These are phyloP conservation scores for Nakaseomyces sp. DNA, from an alignment of 1,139 yeast species.

Conservation along the genomic window DNA sequence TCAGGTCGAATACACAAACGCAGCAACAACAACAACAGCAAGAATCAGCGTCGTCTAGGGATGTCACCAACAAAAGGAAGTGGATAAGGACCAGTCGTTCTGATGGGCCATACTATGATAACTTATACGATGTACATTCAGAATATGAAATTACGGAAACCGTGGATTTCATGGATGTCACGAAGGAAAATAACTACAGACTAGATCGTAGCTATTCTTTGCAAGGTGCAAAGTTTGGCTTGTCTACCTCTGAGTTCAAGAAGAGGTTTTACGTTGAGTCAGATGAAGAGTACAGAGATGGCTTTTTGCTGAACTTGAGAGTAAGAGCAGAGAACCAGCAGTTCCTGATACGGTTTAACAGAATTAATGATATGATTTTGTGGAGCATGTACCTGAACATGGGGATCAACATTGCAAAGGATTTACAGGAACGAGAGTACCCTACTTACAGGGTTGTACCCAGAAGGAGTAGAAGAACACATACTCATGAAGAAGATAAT, in stretches of 20 bases:
- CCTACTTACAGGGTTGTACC: slow-evolving; percentile 71
- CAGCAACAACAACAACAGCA: not conserved
- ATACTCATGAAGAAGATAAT: slow-evolving; percentile 4
- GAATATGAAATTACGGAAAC: not conserved
- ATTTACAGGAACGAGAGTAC: slow-evolving; percentile 47
- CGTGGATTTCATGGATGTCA: slow-evolving; percentile 4
- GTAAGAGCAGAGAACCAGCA: slow-evolving; percentile 62
- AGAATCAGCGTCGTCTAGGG: too few relatives aligned
- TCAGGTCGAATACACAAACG: not conserved
- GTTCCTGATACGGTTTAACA: slow-evolving; percentile 46
- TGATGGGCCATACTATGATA: not conserved
- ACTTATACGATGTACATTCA: not conserved
- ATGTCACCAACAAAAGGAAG: not conserved
- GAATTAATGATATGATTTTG: slow-evolving; percentile 49
- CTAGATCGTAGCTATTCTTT: slow-evolving; percentile 52
- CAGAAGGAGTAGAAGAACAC: slow-evolving; percentile 38
- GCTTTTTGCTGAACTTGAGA: slow-evolving; percentile 32
- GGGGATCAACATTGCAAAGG: slow-evolving; percentile 58
- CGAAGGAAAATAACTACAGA: slow-evolving; percentile 10
- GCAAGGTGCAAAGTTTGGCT: slow-evolving; percentile 57
- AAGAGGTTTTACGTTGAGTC: slow-evolving; percentile 33
- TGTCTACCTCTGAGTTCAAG: slow-evolving; percentile 52
- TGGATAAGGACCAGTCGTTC: not conserved
- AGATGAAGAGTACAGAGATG: slow-evolving; percentile 7
- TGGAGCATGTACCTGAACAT: slow-evolving; percentile 47